Evolutionary conservation across 192 early-diverging fungal genomes (phyloP).

Genomic region (Mortierella hygrophila): DNA sequence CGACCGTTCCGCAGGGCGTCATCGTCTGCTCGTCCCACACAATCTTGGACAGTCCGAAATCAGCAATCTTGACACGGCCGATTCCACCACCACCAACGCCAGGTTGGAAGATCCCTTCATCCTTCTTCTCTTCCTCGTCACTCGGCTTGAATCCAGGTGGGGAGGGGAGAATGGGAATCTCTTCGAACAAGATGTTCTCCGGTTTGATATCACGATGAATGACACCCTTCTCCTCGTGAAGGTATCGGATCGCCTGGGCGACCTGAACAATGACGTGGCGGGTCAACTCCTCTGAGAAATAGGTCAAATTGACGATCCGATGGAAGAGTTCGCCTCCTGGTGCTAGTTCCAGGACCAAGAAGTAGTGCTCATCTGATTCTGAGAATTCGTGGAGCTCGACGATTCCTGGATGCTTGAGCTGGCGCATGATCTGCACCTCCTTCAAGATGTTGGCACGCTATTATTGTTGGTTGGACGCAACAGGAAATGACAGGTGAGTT

Average conservation of each 20-base stretch:
- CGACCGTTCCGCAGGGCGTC: constrained; percentile 92
- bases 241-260: constrained; percentile 81
- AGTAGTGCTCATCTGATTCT: constrained; percentile 80
- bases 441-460: constrained; percentile 84
- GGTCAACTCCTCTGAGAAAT: constrained; percentile 80
- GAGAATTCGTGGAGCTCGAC: constrained; percentile 79
- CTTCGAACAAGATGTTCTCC: constrained; percentile 85
- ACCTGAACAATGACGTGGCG: constrained; percentile 89
- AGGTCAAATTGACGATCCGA: constrained; percentile 82
- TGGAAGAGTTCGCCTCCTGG: constrained; percentile 91
- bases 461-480: background rate
- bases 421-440: constrained; percentile 87
- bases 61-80: constrained; percentile 83
- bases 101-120: constrained; percentile 76
- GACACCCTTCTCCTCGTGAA: constrained; percentile 82
- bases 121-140: constrained; percentile 73
- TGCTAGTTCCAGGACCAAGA: constrained; percentile 82
- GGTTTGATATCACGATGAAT: constrained; percentile 93
- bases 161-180: constrained; percentile 70
- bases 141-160: constrained; percentile 33
- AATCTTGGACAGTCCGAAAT: constrained; percentile 90
- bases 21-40: constrained; percentile 82
- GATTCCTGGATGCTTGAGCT: constrained; percentile 81
- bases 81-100: constrained; percentile 85
- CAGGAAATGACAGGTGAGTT: background rate